Conservation (phyloP, 2,329 filamentous ascomycete species). For the Nothopassalora personata region DNA sequence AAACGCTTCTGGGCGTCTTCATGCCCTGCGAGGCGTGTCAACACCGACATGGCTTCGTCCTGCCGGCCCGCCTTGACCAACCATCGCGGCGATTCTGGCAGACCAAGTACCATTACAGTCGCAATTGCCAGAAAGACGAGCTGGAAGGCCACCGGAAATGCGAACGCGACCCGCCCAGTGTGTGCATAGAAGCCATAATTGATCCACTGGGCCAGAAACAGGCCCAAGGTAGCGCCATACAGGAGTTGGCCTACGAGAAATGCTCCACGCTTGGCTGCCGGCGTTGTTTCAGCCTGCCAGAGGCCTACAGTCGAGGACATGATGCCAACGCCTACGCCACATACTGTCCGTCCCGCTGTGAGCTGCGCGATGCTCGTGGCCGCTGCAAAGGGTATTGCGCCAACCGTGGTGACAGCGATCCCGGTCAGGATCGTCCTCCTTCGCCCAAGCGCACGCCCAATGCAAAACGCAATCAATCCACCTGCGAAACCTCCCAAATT, state of each 20-base stretch:
- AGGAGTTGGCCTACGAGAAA: slow-evolving; percentile 50
- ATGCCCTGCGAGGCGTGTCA: slow-evolving; percentile 47
- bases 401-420: slow-evolving; percentile 38
- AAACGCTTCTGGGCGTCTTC: slow-evolving; percentile 51
- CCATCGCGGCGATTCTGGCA: slow-evolving; percentile 18
- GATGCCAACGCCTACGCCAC: slow-evolving; percentile 32
- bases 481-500: slow-evolving; percentile 9
- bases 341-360: slow-evolving; percentile 49
- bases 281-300: slow-evolving; percentile 42
- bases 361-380: slow-evolving; percentile 43
- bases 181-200: slow-evolving; percentile 40
- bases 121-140: slow-evolving; percentile 30
- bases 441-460: slow-evolving; percentile 33
- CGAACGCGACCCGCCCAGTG: slow-evolving; percentile 37
- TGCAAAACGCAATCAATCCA: slow-evolving; percentile 8
- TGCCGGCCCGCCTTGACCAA: slow-evolving; percentile 10
- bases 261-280: slow-evolving; percentile 56
- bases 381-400: slow-evolving; percentile 37
- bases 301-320: slow-evolving; percentile 6
- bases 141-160: slow-evolving; percentile 42
- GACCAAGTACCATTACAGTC: slow-evolving; percentile 22
- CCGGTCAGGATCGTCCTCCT: slow-evolving; percentile 40
- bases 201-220: slow-evolving; percentile 48
- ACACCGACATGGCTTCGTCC: slow-evolving; percentile 24
- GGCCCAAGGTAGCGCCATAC: slow-evolving; percentile 38